Evolutionary conservation across 306 rosid species (phyloP), one percentile per base, ranked within the genome.

Genomic region (Glycine soja): DNA sequence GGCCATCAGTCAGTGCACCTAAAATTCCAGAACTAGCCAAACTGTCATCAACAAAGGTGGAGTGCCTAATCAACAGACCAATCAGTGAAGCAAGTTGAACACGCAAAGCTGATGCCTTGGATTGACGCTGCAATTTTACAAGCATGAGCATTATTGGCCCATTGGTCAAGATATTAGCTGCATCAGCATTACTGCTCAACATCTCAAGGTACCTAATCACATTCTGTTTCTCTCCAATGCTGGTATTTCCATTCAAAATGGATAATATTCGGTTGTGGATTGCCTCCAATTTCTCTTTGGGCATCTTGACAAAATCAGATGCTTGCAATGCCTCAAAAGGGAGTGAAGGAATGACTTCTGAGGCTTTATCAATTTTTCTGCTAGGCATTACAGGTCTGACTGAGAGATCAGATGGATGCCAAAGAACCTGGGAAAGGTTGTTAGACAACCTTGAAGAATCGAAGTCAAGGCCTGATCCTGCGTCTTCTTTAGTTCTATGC

Each of bases 371-470:
- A 85, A 87, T 86, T 80, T 95, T 95, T 88, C 96, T 87, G 86
- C 90, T 89, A 3, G 98, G 99, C 99, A 95, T 95, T 75, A 95
- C 99, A 47, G 99, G 99, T 82, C 95, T 93, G 76, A 95, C 99
- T 8, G 98, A 93, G 71, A 93, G 96, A 92, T 95, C 99, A 51
- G 97, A 86, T 70, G 92, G 89, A 86, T 95, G 98, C 99, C 99
- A 95, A 82, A 91, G 85, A 85, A 92, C 88, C 74, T 88, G 91
- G 59, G 93, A 86, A 67, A 89, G 75, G 76, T 81, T 82, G 86
- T 83, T 88, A 10, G 94, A 83, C 4, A 88, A 85, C 79, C 90
- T 93, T 48, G 88, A 75, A 70, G 96, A 83, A 81, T 91, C 93
- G 32, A 78, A 67, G 72, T 93, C 96, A 80, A 85, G 80, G 71